Evolutionary conservation across 495 filamentous ascomycete species (phyloP).

Genomic region (Hypomontagnella submonticulosa): DNA sequence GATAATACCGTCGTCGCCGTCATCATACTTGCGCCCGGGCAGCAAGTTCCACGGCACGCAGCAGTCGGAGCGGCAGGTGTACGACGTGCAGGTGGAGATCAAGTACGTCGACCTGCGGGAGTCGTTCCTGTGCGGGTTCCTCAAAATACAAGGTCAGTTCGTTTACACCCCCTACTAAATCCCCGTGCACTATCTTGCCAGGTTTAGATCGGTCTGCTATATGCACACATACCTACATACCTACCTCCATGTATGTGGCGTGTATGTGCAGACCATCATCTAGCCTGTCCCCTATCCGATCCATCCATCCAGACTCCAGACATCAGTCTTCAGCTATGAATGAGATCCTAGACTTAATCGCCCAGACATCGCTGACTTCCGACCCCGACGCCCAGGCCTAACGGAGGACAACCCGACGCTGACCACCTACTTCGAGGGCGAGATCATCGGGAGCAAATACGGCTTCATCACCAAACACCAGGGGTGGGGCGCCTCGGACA

Average conservation of each 20-base stretch:
- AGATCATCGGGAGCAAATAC: conserved; percentile 96
- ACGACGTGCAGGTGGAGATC: conserved; percentile 96
- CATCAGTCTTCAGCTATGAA: too few relatives aligned
- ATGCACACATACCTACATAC: too few relatives aligned
- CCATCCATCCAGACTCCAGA: too few relatives aligned
- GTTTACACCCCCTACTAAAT: neutral
- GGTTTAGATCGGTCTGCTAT: neutral
- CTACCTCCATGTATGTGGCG: too few relatives aligned
- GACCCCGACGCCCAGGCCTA: conserved; percentile 69
- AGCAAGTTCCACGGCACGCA: conserved; percentile 92
- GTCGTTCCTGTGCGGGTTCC: conserved; percentile 94
- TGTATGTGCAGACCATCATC: too few relatives aligned
- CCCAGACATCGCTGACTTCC: conserved; percentile 27
- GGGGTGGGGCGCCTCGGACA: conserved; percentile 91
- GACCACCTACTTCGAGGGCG: conserved; percentile 98
- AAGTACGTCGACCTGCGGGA: conserved; percentile 96
- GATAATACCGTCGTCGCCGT: conserved; percentile 72
- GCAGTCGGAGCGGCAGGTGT: conserved; percentile 87
- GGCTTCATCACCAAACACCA: conserved; percentile 90
- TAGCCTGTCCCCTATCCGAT: conserved; percentile 2
- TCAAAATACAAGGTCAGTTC: conserved; percentile 90
- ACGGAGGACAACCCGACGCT: conserved; percentile 96
- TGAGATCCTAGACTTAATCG: neutral
- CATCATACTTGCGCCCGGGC: conserved; percentile 86
- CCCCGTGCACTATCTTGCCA: neutral